A percentile compares a stretch with the other conserved stretches of the same genome.
Evolutionary conservation across 1,284 basidiomycete genomes (phyloP).

Genomic region (Ganoderma leucocontextum): DNA sequence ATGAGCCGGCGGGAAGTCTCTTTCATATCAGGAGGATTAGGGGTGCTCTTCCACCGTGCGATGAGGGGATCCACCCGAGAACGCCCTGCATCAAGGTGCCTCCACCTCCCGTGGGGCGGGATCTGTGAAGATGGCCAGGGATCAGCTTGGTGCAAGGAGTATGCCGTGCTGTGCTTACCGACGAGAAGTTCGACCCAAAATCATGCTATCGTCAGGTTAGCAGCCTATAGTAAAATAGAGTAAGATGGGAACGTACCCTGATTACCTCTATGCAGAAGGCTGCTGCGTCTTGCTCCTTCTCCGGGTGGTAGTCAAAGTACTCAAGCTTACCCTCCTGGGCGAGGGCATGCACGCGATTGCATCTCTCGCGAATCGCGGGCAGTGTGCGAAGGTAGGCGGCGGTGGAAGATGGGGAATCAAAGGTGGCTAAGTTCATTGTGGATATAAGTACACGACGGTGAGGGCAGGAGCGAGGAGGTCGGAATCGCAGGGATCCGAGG

Average conservation of each 20-base stretch:
- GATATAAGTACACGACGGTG: background rate
- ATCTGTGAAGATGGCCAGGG: conserved; percentile 57
- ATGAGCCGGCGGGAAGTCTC: conserved; percentile 80
- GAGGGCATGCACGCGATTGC: conserved; percentile 79
- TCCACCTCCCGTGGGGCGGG: conserved; percentile 90
- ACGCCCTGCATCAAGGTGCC: conserved; percentile 82
- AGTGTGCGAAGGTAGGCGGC: conserved; percentile 86
- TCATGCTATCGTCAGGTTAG: conserved; percentile 66
- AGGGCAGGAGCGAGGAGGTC: background rate
- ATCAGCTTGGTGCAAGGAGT: background rate
- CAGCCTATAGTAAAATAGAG: too few species aligned
- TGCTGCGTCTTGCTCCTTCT: conserved; percentile 77
- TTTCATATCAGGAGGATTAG: conserved; percentile 56
- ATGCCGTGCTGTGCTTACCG: conserved; percentile 51
- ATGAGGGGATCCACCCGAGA: conserved; percentile 70
- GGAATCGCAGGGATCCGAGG: too few species aligned
- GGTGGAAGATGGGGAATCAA: conserved; percentile 47
- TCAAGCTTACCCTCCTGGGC: conserved; percentile 78
- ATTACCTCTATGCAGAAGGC: conserved; percentile 87
- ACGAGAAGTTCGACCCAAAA: conserved; percentile 75
- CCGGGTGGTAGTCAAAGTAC: conserved; percentile 88
- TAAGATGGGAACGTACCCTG: conserved; percentile 53
- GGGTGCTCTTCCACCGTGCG: conserved; percentile 58
- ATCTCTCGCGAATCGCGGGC: conserved; percentile 88
- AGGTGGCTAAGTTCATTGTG: conserved; percentile 23